phyloP scores from a whole-genome alignment of 192 early-diverging fungal genomes.

The Cladochytrium replicatum region DNA sequence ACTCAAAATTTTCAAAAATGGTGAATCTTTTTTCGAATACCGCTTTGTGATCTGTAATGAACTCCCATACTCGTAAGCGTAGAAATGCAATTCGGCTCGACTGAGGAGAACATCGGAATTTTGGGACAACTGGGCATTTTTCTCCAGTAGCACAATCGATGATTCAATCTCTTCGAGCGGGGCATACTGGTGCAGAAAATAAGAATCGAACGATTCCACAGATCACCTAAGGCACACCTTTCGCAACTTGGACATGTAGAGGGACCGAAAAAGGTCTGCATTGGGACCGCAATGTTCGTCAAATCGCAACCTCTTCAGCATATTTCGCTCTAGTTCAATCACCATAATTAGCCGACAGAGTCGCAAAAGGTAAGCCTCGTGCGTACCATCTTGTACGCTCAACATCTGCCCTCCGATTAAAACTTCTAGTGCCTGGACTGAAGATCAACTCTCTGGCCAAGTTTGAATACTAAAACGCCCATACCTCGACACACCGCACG shows the following conservation, averaged over 20 bases:
- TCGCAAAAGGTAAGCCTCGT: slow-evolving; percentile 3
- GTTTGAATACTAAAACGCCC: neutral
- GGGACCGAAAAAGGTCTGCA: slow-evolving; percentile 41
- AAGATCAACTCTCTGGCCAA: slow-evolving; percentile 10
- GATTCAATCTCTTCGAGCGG: slow-evolving; percentile 30
- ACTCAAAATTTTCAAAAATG: neutral
- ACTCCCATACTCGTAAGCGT: slow-evolving; percentile 34
- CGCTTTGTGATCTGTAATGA: slow-evolving; percentile 34
- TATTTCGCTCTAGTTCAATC: slow-evolving; percentile 8
- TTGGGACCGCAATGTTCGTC: slow-evolving; percentile 37
- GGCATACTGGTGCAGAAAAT: slow-evolving; percentile 30
- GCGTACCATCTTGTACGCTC: slow-evolving; percentile 46
- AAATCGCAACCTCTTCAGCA: slow-evolving; percentile 27
- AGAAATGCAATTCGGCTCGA: slow-evolving; percentile 42
- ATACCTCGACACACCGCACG: slow-evolving; percentile 54
- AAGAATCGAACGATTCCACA: neutral
- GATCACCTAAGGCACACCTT: slow-evolving; percentile 30
- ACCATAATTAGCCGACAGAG: slow-evolving; percentile 2
- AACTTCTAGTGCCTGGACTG: slow-evolving; percentile 40
- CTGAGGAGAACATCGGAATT: slow-evolving; percentile 41
- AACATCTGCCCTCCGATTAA: slow-evolving; percentile 50
- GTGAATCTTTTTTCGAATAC: neutral
- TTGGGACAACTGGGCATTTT: slow-evolving; percentile 29
- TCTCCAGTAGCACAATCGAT: slow-evolving; percentile 23
- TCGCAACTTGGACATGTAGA: slow-evolving; percentile 52